phyloP scores from a whole-genome alignment of 495 filamentous ascomycete species.

The Thermochaetoides thermophila region DNA sequence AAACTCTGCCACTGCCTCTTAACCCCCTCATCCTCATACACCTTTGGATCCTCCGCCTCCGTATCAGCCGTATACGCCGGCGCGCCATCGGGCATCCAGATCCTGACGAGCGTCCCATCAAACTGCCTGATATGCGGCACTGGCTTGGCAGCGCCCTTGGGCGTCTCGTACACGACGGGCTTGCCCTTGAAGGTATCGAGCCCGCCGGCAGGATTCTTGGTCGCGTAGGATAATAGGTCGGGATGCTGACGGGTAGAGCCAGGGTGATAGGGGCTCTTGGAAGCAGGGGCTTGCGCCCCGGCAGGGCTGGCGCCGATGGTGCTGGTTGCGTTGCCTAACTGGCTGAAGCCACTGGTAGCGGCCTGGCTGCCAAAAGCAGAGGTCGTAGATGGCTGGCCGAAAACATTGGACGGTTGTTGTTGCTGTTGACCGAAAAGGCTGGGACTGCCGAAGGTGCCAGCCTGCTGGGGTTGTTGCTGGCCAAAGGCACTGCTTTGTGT shows the following conservation, averaged over 20 bases:
- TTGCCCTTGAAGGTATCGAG: conserved; percentile 28
- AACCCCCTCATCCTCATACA: conserved; percentile 31
- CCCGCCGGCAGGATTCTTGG: conserved; percentile 14
- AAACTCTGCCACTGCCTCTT: conserved; percentile 44
- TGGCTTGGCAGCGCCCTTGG: conserved; percentile 9
- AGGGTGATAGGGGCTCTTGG: conserved; percentile 25
- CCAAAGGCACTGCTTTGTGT: neutral
- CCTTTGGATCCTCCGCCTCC: conserved; percentile 30
- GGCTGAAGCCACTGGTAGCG: conserved; percentile 2
- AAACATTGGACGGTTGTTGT: too few relatives aligned
- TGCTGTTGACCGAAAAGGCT: too few relatives aligned
- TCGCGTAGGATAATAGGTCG: conserved; percentile 21
- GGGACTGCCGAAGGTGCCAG: too few relatives aligned
- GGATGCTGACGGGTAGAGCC: conserved; percentile 29
- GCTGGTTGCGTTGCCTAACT: conserved; percentile 3
- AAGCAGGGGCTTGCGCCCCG: neutral
- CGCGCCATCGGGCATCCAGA: conserved; percentile 60
- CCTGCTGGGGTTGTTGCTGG: neutral
- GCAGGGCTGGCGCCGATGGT: neutral
- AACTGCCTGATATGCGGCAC: conserved; percentile 22
- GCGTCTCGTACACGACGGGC: conserved; percentile 21
- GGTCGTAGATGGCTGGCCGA: neutral
- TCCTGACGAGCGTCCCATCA: conserved; percentile 33
- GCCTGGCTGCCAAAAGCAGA: neutral
- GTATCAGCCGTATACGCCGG: conserved; percentile 39